These are phyloP conservation scores for Nakaseomyces uthaithaninus DNA, from an alignment of 1,139 yeast genomes.

Conservation along the genomic window DNA sequence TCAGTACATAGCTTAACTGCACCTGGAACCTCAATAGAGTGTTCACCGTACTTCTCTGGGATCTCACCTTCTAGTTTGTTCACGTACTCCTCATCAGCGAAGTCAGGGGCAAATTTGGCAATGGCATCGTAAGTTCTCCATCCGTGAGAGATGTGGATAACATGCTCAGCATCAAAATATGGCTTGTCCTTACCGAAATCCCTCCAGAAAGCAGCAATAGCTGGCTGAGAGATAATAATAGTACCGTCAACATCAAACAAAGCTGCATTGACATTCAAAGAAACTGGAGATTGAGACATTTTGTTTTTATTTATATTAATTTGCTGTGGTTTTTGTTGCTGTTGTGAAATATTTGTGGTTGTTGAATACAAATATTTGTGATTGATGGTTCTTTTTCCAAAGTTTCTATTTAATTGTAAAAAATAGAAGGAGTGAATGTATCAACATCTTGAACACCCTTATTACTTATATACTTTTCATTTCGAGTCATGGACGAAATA, in stretches of 20 bases:
- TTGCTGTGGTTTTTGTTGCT: neutral
- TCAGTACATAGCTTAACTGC: slow-evolving; percentile 49
- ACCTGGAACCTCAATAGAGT: slow-evolving; percentile 69
- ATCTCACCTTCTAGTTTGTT: slow-evolving; percentile 63
- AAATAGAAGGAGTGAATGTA: neutral
- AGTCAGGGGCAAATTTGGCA: slow-evolving; percentile 66
- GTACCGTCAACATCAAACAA: slow-evolving; percentile 83
- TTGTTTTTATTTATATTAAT: slow-evolving; percentile 17
- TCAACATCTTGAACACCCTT: neutral
- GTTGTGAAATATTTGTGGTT: neutral
- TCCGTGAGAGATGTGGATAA: slow-evolving; percentile 72
- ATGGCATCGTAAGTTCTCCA: slow-evolving; percentile 75
- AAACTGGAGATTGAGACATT: slow-evolving; percentile 24
- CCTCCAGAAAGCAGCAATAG: slow-evolving; percentile 74
- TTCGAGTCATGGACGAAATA: too few species aligned
- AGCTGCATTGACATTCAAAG: slow-evolving; percentile 34
- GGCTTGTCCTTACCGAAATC: slow-evolving; percentile 63
- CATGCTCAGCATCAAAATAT: slow-evolving; percentile 59
- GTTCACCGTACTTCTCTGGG: slow-evolving; percentile 62
- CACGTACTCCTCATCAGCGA: slow-evolving; percentile 58
- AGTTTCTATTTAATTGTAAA: too few species aligned
- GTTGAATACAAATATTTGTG: neutral
- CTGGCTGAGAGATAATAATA: slow-evolving; percentile 50
- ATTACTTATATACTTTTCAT: neutral
- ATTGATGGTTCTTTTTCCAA: neutral